Percentiles rank a stretch among this genome's conserved stretches.
These are phyloP conservation scores for Centrapalus pauciflorus DNA, from an alignment of 129 eudicot species.

Conservation along the genomic window DNA sequence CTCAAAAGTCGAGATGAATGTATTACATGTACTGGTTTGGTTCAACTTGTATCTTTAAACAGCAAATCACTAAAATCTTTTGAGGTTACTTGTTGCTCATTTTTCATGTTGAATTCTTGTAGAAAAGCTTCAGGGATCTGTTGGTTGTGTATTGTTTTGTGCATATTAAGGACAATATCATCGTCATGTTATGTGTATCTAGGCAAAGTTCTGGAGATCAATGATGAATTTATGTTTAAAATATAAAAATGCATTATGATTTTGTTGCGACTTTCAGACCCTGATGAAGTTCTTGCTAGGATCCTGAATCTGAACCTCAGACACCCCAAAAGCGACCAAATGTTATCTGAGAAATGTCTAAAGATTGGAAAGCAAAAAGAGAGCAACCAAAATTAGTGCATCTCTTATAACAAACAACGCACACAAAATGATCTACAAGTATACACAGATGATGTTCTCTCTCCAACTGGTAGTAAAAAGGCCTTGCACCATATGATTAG, in stretches of 20 bases:
- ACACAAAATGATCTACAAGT: neutral
- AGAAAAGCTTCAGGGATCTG: neutral
- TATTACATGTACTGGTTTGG: neutral
- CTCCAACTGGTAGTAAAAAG: constrained; percentile 4
- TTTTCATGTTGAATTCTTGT: neutral
- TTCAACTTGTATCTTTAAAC: neutral
- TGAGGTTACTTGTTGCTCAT: constrained; percentile 1
- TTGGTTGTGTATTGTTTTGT: neutral
- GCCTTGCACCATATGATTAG: neutral
- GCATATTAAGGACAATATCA: too few relatives aligned
- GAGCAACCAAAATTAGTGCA: too few relatives aligned
- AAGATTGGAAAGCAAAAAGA: too few relatives aligned
- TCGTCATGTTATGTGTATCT: too few relatives aligned
- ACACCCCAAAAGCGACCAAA: too few relatives aligned
- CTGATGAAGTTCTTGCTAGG: too few relatives aligned
- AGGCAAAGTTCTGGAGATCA: neutral
- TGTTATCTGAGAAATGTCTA: too few relatives aligned
- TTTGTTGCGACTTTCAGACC: too few relatives aligned
- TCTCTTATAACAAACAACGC: neutral
- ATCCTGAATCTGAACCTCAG: too few relatives aligned
- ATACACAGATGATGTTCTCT: neutral
- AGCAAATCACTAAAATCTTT: neutral
- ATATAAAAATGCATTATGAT: neutral
- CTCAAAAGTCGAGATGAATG: neutral
- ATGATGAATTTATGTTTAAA: neutral